These are phyloP conservation scores for Leccinum aurantiacum DNA, from an alignment of 768 basidiomycete genomes.

Conservation along the genomic window DNA sequence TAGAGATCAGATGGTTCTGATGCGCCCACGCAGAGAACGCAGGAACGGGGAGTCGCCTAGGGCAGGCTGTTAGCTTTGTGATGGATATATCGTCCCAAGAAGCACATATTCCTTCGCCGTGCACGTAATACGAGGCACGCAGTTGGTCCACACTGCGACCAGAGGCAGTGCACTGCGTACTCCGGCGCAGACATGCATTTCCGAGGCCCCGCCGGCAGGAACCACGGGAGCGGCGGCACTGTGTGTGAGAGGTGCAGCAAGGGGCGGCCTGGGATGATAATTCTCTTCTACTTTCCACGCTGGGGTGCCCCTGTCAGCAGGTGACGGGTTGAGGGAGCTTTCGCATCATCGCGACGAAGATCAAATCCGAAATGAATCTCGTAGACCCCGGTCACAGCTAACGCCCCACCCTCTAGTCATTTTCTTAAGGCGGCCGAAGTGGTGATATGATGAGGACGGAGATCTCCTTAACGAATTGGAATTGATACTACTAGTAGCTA, in stretches of 20 bases:
- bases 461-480: not conserved
- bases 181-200: conserved; percentile 11
- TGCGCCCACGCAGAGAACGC: conserved; percentile 17
- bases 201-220: conserved; percentile 21
- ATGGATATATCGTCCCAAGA: conserved; percentile 4
- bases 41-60: not conserved
- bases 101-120: conserved; percentile 4
- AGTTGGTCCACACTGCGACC: not conserved
- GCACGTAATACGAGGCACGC: conserved; percentile 3
- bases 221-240: conserved; percentile 1
- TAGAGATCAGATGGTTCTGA: conserved; percentile 18
- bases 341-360: conserved; percentile 29
- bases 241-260: conserved; percentile 18
- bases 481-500: no score
- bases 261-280: conserved; percentile 20
- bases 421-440: conserved; percentile 5
- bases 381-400: conserved; percentile 22
- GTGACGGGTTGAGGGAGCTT: conserved; percentile 12
- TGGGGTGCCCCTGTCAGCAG: conserved; percentile 28
- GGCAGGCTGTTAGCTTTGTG: conserved; percentile 1
- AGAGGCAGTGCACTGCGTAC: not conserved
- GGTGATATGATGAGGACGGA: not conserved
- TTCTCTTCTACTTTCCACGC: conserved; percentile 28
- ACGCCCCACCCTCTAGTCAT: not conserved
- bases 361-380: conserved; percentile 17